Evolutionary conservation across 2,329 filamentous ascomycete genomes (phyloP).

Genomic region (Blastomyces emzantsi): DNA sequence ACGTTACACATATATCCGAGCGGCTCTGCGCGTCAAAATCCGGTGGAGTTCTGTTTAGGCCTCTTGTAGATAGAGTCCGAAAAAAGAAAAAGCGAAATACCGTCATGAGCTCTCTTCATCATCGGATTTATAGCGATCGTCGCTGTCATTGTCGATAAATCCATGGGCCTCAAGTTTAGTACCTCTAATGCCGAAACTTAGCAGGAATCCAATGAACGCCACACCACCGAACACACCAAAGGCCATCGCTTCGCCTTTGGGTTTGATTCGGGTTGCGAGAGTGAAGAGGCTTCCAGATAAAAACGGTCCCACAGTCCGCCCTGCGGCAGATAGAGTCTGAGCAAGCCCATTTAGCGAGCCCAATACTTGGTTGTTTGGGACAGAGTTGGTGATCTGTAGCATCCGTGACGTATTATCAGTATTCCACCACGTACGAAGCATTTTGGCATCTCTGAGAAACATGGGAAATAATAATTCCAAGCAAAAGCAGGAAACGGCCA

Average conservation of each 20-base stretch:
- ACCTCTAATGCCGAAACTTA: slow-evolving; percentile 69
- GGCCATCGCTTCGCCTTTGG: slow-evolving; percentile 73
- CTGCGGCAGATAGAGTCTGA: slow-evolving; percentile 85
- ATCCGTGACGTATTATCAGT: background rate
- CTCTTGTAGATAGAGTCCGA: background rate
- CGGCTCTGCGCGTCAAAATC: background rate
- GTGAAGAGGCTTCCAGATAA: slow-evolving; percentile 81
- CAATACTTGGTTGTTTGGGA: slow-evolving; percentile 72
- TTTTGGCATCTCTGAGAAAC: too few species aligned
- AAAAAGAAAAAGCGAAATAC: background rate
- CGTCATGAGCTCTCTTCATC: slow-evolving; percentile 33
- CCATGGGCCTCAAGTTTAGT: slow-evolving; percentile 50
- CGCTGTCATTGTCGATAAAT: slow-evolving; percentile 38
- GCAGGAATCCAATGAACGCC: slow-evolving; percentile 67
- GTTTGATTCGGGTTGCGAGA: slow-evolving; percentile 59
- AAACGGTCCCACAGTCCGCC: slow-evolving; percentile 80
- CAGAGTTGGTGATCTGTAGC: slow-evolving; percentile 82
- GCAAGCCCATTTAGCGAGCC: slow-evolving; percentile 89
- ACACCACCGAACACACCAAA: slow-evolving; percentile 85
- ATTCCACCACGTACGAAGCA: background rate
- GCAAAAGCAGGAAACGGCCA: background rate
- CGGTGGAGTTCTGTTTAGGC: background rate
- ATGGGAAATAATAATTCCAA: background rate
- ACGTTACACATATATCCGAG: background rate
- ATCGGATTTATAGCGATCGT: slow-evolving; percentile 37